These are phyloP conservation scores for Pichia kudriavzevii DNA, from an alignment of 1,139 yeast species.

Conservation along the genomic window DNA sequence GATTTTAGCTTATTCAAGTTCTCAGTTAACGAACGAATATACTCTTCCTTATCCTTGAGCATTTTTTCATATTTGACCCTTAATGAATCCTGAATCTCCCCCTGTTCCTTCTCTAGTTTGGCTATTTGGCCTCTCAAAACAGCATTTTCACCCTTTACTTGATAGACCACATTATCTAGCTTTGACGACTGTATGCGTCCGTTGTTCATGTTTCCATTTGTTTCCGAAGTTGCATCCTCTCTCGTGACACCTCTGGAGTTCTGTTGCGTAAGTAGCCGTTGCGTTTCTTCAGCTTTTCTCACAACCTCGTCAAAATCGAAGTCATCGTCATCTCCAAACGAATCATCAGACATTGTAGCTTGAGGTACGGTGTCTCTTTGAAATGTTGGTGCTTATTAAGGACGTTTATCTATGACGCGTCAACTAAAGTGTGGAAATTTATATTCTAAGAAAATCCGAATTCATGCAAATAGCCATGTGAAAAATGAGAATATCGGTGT, in stretches of 20 bases:
- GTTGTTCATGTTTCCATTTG: neutral
- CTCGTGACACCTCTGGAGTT: neutral
- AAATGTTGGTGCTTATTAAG: too few relatives aligned
- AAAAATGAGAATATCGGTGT: too few relatives aligned
- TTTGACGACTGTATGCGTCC: too few relatives aligned
- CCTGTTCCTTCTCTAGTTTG: slow-evolving; percentile 39
- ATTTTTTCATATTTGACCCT: slow-evolving; percentile 30
- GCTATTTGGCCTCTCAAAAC: slow-evolving; percentile 60
- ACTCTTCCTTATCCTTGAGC: slow-evolving; percentile 34
- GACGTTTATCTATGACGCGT: too few relatives aligned
- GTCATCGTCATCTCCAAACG: slow-evolving; percentile 27
- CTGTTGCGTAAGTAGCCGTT: slow-evolving; percentile 3
- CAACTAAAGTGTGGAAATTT: too few relatives aligned
- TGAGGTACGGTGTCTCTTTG: too few relatives aligned
- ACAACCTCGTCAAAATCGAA: slow-evolving; percentile 20
- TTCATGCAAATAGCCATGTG: too few relatives aligned
- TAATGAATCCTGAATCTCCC: slow-evolving; percentile 38
- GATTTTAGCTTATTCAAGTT: slow-evolving; percentile 54
- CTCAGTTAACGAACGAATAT: slow-evolving; percentile 35
- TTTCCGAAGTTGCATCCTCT: neutral
- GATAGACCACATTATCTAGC: slow-evolving; percentile 30
- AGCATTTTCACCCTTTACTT: slow-evolving; percentile 72
- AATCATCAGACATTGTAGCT: slow-evolving; percentile 22
- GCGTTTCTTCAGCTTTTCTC: slow-evolving; percentile 8
- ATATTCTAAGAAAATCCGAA: too few relatives aligned